phyloP scores from a whole-genome alignment of 2,329 filamentous ascomycete genomes.

The Diaporthe velutina region DNA sequence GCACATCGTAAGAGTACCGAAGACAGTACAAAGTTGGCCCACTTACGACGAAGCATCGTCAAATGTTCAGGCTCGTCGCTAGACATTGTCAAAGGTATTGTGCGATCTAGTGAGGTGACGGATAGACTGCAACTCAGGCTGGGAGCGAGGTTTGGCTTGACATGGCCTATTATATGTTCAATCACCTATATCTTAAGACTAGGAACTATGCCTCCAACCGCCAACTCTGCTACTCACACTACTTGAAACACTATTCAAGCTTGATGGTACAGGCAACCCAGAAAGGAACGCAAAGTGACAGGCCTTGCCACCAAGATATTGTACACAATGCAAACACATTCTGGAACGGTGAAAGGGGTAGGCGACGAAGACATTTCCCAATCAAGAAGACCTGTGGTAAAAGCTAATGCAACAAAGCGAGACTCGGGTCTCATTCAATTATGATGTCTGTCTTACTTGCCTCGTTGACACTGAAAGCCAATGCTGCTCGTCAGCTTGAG shows the following conservation, averaged over 20 bases:
- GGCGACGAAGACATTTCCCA: background rate
- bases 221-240: background rate
- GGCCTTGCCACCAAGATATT: background rate
- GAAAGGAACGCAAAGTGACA: background rate
- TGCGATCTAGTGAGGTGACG: background rate
- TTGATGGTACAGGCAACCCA: background rate
- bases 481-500: background rate
- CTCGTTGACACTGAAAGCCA: background rate
- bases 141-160: background rate
- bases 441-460: background rate
- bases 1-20: background rate
- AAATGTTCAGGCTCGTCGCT: background rate
- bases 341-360: background rate
- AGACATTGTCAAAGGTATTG: background rate
- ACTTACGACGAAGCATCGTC: background rate
- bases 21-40: accelerated
- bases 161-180: background rate
- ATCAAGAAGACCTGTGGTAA: background rate
- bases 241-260: background rate
- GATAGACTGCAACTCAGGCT: background rate
- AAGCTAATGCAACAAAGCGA: background rate
- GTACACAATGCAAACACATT: background rate
- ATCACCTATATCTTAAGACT: background rate
- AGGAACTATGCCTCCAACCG: background rate
- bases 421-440: background rate